Percentiles rank a stretch among this genome's conserved stretches.
These are phyloP conservation scores for Spergularia bocconei DNA, from an alignment of 148 eudicot species.

Conservation along the genomic window DNA sequence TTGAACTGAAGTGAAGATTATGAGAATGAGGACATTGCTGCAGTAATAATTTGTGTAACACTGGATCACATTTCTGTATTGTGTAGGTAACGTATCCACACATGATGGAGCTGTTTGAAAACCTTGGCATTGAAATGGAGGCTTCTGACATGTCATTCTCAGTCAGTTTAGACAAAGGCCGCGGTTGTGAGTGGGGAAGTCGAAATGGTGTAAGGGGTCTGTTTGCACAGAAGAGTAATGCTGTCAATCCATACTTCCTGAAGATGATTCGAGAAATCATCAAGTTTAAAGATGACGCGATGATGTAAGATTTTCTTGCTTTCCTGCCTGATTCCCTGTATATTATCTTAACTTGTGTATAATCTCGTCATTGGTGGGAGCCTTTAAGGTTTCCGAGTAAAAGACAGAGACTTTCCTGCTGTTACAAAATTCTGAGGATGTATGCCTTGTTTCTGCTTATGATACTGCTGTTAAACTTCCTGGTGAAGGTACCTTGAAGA, in stretches of 20 bases:
- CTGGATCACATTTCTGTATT: background rate
- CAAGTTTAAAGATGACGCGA: conserved; percentile 70
- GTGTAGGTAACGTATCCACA: conserved; percentile 95
- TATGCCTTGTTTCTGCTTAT: conserved; percentile 2
- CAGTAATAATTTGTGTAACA: background rate
- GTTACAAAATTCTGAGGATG: background rate
- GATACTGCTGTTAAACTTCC: conserved; percentile 6
- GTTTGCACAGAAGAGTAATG: conserved; percentile 82
- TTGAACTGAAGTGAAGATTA: background rate
- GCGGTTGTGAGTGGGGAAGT: conserved; percentile 93
- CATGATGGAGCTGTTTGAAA: conserved; percentile 91
- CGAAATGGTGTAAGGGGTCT: conserved; percentile 68
- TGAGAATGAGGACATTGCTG: background rate
- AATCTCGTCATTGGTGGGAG: background rate
- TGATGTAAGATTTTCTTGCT: conserved; percentile 39
- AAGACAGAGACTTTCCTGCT: background rate
- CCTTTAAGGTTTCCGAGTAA: too few species aligned
- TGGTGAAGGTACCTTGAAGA: conserved; percentile 76
- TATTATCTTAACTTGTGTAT: background rate
- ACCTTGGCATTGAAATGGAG: conserved; percentile 88
- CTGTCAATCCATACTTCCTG: conserved; percentile 72
- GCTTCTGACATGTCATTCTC: conserved; percentile 96
- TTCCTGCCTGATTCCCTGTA: background rate
- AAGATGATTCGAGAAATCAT: conserved; percentile 75
- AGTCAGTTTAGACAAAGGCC: conserved; percentile 75